Base-by-base conservation (phyloP, 768 basidiomycete species). In the Grammothele lineata region DNA sequence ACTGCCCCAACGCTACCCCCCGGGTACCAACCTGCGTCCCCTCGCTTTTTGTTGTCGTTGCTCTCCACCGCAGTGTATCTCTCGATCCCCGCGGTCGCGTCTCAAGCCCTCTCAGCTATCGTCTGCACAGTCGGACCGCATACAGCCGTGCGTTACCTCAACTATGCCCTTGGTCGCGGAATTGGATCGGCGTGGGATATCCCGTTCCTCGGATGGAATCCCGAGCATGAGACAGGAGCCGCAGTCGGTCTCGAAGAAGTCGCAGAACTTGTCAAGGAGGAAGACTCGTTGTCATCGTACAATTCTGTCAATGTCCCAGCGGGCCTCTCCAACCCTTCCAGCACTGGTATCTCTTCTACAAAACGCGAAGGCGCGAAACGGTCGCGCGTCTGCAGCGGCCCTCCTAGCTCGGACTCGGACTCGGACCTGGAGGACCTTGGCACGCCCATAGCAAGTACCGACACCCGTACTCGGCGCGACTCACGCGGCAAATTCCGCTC, bases 1-100 rank as follows among this genome's bases (percentile, higher is more conserved):
- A 53, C 64, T 15, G n/a, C 51, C 12, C 51, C 51, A 1, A 58
- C 68, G 1, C 56, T 66, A 2, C 81, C 86, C 3, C 52, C 65
- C 0, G 76, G 71, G 18, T 73, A 83, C 27, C 91, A 94, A 38
- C 83, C 83, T 0, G 88, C 84, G 1, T 80, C 84, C 1, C 90
- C 93, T 3, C 74, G 80, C 8, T 85, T 96, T 57, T 76, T 96
- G 5, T 72, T 93, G 12, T 92, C 92, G 4, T 74, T 96, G 14
- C 79, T 97, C 25, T 89, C 93, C 0, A 92, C 91, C 12, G 75
- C 91, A 1, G 77, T 89, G 18, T 96, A 90, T 64, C 80, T 97
- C 18, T 88, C 86, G 24, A 84, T 93, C 15, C 85, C 89, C 0
- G 73, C 80, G 4, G 63, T 92, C 17, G 80, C 87, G 9, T 80